These are phyloP conservation scores for Metschnikowia colocasiae DNA, from an alignment of 805 yeast species.

Conservation along the genomic window DNA sequence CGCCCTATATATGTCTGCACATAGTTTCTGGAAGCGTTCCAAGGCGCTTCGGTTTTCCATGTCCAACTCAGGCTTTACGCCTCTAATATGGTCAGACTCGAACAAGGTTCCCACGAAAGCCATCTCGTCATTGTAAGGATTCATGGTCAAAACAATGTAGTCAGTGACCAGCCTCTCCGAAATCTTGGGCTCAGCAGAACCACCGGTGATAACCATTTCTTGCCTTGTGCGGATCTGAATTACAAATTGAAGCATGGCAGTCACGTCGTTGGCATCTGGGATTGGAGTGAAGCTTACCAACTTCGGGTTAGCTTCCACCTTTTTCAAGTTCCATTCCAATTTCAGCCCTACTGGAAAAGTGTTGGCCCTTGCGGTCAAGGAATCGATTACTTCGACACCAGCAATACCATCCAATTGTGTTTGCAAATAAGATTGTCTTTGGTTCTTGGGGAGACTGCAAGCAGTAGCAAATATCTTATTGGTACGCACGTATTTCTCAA, in stretches of 20 bases:
- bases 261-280: conserved; percentile 43
- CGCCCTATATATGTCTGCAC: conserved; percentile 42
- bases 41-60: conserved; percentile 16
- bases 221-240: conserved; percentile 37
- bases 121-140: conserved; percentile 38
- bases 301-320: conserved; percentile 69
- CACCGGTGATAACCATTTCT: conserved; percentile 28
- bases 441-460: conserved; percentile 28
- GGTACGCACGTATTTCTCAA: conserved; percentile 71
- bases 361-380: conserved; percentile 30
- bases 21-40: conserved; percentile 25
- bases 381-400: conserved; percentile 31
- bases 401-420: conserved; percentile 33
- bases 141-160: conserved; percentile 36
- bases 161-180: conserved; percentile 32
- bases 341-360: conserved; percentile 53
- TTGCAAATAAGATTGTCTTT: conserved; percentile 44
- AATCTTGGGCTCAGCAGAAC: conserved; percentile 18
- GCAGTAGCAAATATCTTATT: conserved; percentile 73
- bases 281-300: conserved; percentile 66
- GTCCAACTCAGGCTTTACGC: conserved; percentile 35
- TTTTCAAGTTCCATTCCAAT: conserved; percentile 73
- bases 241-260: conserved; percentile 38
- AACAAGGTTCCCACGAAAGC: conserved; percentile 40
- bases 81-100: conserved; percentile 34